Evolutionary conservation across 805 yeast genomes (phyloP), one percentile per base, ranked within the genome.

Genomic region (Spathaspora passalidarum): DNA sequence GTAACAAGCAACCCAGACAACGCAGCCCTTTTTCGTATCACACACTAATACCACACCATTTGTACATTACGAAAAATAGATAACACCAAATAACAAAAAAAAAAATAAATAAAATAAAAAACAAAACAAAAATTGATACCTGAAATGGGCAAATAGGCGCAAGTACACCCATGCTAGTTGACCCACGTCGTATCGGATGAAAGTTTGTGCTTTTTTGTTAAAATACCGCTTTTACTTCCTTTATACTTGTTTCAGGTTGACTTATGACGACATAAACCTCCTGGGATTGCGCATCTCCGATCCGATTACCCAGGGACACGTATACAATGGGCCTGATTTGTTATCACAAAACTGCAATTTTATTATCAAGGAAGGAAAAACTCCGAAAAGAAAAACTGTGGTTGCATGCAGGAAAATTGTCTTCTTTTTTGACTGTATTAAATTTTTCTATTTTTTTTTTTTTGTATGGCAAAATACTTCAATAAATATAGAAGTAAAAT

Each of bases 341-440:
- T 29, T 29, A 29, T 29, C 34, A 29, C 34, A 29, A 29, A 29
- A 29, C 4, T 17, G 13, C n/a, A n/a, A n/a, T 29, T 3, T 13
- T 25, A 25, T 29, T 29, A 29, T 29, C 34, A 29, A 29, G 34
- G 34, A 29, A 29, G 34, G 34, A 29, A 29, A 29, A 29, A 29
- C 34, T 29, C 34, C 34, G 34, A 29, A 29, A 17, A 8, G 34
- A 29, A n/a, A n/a, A n/a, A n/a, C n/a, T n/a, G n/a, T n/a, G n/a
- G n/a, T n/a, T n/a, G n/a, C n/a, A n/a, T n/a, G n/a, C n/a, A n/a
- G n/a, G n/a, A n/a, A n/a, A n/a, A n/a, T n/a, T n/a, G n/a, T n/a
- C n/a, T n/a, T n/a, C n/a, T n/a, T n/a, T n/a, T 22, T 22, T 22
- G 9, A 22, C 6, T 22, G 25, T 9, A 22, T 6, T 6, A 29